Conservation (phyloP, 176 grass and related monocot genomes). For the Oryza australiensis region DNA sequence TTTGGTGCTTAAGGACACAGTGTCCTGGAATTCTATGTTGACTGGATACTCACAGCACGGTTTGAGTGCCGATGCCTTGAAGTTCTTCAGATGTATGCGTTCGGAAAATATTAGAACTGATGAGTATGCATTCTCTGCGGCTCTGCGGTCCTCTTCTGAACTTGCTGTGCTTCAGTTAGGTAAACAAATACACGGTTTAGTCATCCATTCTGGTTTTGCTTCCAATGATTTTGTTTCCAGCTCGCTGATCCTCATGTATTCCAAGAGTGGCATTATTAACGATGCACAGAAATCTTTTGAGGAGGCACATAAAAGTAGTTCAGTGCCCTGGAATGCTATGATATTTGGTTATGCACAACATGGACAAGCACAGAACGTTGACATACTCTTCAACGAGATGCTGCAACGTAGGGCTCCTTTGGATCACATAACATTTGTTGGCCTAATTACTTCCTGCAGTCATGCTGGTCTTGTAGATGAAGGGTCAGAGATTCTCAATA, state of each 20-base stretch:
- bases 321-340: slow-evolving; percentile 69
- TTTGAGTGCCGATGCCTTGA: slow-evolving; percentile 48
- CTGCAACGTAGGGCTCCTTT: slow-evolving; percentile 38
- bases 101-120: slow-evolving; percentile 36
- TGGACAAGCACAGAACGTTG: slow-evolving; percentile 42
- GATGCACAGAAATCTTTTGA: slow-evolving; percentile 55
- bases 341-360: slow-evolving; percentile 72
- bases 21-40: slow-evolving; percentile 71
- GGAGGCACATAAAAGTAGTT: slow-evolving; percentile 53
- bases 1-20: slow-evolving; percentile 43
- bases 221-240: slow-evolving; percentile 66
- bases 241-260: slow-evolving; percentile 66
- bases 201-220: slow-evolving; percentile 45
- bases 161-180: slow-evolving; percentile 60
- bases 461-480: slow-evolving; percentile 58
- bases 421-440: slow-evolving; percentile 71
- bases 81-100: slow-evolving; percentile 50
- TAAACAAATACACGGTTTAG: slow-evolving; percentile 56
- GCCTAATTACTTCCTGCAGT: slow-evolving; percentile 58
- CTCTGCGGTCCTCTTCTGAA: slow-evolving; percentile 58
- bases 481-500: slow-evolving; percentile 54
- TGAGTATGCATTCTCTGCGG: slow-evolving; percentile 58
- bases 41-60: slow-evolving; percentile 64
- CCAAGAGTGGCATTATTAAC: slow-evolving; percentile 59
- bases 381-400: slow-evolving; percentile 49